These are phyloP conservation scores for Psilocybe azurescens DNA, from an alignment of 768 basidiomycete genomes.

Conservation along the genomic window DNA sequence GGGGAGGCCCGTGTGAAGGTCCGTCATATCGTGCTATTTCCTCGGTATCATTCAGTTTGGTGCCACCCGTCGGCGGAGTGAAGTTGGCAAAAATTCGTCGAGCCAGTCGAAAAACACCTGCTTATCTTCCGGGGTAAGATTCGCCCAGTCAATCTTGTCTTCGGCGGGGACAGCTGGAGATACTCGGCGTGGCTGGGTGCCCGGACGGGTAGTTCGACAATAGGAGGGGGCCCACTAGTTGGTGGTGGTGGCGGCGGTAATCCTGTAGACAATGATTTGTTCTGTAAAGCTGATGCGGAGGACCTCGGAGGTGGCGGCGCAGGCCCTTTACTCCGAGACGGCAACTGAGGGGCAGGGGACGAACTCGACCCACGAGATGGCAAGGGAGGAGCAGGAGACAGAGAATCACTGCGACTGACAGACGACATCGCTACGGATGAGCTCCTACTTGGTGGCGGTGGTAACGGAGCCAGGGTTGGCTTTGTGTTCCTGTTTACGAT, in stretches of 20 bases:
- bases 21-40: slow-evolving; percentile 10
- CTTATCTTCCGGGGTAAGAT: slow-evolving; percentile 72
- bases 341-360: slow-evolving; percentile 29
- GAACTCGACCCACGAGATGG: slow-evolving; percentile 27
- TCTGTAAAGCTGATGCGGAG: slow-evolving; percentile 15
- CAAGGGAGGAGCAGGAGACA: slow-evolving; percentile 26
- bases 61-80: slow-evolving; percentile 19
- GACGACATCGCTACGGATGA: slow-evolving; percentile 21
- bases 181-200: slow-evolving; percentile 15
- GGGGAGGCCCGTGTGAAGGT: slow-evolving; percentile 24
- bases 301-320: slow-evolving; percentile 20
- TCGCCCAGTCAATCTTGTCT: slow-evolving; percentile 66
- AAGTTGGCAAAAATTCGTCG: slow-evolving; percentile 72
- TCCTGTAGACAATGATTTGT: slow-evolving; percentile 20
- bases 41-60: slow-evolving; percentile 13
- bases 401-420: slow-evolving; percentile 17
- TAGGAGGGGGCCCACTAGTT: slow-evolving; percentile 32
- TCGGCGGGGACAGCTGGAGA: slow-evolving; percentile 11
- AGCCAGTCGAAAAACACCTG: slow-evolving; percentile 78
- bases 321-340: slow-evolving; percentile 24
- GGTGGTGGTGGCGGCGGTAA: background rate
- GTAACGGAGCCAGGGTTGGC: slow-evolving; percentile 31
- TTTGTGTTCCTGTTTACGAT: slow-evolving; percentile 35
- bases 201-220: slow-evolving; percentile 38
- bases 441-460: slow-evolving; percentile 44